phyloP scores from a whole-genome alignment of 2,329 filamentous ascomycete genomes.

The Cercospora brassicicola region DNA sequence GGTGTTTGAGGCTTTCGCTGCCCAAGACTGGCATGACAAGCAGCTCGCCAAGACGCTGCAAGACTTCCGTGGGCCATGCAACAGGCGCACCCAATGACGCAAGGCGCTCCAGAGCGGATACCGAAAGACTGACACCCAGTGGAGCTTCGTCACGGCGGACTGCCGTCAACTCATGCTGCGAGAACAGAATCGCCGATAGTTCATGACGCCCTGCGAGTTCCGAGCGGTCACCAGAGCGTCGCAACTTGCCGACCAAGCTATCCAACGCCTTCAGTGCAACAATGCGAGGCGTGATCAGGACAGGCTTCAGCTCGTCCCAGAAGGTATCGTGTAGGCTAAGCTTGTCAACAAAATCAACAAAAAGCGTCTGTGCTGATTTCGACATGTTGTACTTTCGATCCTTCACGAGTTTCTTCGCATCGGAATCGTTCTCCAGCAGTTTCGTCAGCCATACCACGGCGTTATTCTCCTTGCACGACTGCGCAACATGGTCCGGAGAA shows the following conservation, averaged over 20 bases:
- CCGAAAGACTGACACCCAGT: conserved; percentile 49
- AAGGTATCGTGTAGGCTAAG: conserved; percentile 48
- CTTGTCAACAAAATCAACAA: conserved; percentile 55
- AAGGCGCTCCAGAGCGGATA: conserved; percentile 42
- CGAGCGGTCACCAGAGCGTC: conserved; percentile 45
- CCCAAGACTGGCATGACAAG: conserved; percentile 21
- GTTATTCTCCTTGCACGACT: conserved; percentile 48
- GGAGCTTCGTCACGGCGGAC: conserved; percentile 40
- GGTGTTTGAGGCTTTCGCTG: conserved; percentile 20
- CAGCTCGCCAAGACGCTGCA: conserved; percentile 25
- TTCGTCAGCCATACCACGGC: conserved; percentile 49
- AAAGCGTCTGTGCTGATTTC: conserved; percentile 59
- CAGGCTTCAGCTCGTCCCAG: conserved; percentile 59
- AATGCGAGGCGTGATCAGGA: conserved; percentile 60
- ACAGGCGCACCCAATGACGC: conserved; percentile 29
- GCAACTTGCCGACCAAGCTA: conserved; percentile 55
- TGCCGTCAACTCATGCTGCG: conserved; percentile 15
- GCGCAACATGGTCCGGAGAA: conserved; percentile 60
- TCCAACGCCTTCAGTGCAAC: conserved; percentile 66
- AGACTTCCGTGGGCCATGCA: conserved; percentile 30
- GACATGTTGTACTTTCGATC: conserved; percentile 70
- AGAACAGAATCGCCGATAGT: conserved; percentile 23
- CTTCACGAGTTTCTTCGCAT: conserved; percentile 59
- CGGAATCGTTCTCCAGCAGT: conserved; percentile 50
- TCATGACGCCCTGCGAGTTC: conserved; percentile 47